Conservation (phyloP, 139 green algal species). For the Picochlorum sp. region DNA sequence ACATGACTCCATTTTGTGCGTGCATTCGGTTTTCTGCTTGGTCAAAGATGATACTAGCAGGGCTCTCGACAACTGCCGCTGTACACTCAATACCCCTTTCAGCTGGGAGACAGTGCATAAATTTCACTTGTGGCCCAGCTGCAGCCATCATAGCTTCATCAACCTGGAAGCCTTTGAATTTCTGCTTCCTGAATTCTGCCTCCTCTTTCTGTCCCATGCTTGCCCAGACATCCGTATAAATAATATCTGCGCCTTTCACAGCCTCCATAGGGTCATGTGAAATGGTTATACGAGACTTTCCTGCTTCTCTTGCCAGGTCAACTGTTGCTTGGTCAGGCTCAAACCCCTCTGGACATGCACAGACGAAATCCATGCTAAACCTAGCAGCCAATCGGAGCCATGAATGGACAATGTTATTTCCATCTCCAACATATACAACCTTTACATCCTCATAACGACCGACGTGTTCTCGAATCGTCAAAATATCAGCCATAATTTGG, state of each 20-base stretch:
- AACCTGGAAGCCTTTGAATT: conserved; percentile 87
- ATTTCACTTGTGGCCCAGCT: conserved; percentile 75
- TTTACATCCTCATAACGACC: conserved; percentile 74
- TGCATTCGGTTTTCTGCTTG: conserved; percentile 96
- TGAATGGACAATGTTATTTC: conserved; percentile 98
- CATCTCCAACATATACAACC: conserved; percentile 92
- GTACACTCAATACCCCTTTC: conserved; percentile 84
- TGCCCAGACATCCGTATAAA: conserved; percentile 98
- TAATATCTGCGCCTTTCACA: conserved; percentile 83
- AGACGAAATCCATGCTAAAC: conserved; percentile 88
- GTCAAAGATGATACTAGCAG: conserved; percentile 79
- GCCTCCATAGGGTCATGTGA: conserved; percentile 55
- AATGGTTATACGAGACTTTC: conserved; percentile 43
- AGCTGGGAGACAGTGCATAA: conserved; percentile 97
- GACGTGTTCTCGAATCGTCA: conserved; percentile 77
- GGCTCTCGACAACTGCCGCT: conserved; percentile 85
- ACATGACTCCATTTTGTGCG: conserved; percentile 88
- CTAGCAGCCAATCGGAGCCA: conserved; percentile 82
- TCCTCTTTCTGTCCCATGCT: conserved; percentile 98
- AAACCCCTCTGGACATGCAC: conserved; percentile 81
- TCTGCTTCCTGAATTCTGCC: conserved; percentile 55
- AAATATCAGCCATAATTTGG: conserved; percentile 96
- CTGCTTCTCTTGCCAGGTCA: conserved; percentile 29
- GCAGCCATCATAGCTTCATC: conserved; percentile 76
- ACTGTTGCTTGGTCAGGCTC: conserved; percentile 84